These are phyloP conservation scores for Mycena maculata DNA, from an alignment of 768 basidiomycete genomes.

Conservation along the genomic window DNA sequence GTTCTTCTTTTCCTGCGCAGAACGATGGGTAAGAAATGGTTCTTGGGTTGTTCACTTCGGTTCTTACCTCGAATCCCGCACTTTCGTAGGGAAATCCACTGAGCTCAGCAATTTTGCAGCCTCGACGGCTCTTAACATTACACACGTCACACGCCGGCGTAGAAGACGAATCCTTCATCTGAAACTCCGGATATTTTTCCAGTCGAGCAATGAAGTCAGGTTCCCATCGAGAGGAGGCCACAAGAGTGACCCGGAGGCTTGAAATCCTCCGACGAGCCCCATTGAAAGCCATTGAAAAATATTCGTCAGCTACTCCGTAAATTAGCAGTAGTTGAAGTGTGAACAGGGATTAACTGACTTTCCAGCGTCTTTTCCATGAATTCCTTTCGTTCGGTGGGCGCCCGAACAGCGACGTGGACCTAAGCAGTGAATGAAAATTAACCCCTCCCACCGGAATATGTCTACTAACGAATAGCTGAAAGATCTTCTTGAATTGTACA, in stretches of 20 bases:
- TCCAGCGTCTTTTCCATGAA: slow-evolving; percentile 67
- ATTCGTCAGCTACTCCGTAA: slow-evolving; percentile 63
- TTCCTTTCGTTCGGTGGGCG: slow-evolving; percentile 58
- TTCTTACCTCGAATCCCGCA: slow-evolving; percentile 72
- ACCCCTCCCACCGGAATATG: too few species aligned
- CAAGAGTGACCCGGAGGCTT: slow-evolving; percentile 78
- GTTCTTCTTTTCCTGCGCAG: slow-evolving; percentile 20
- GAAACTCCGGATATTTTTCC: slow-evolving; percentile 74
- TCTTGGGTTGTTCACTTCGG: background rate
- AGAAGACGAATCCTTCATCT: slow-evolving; percentile 64
- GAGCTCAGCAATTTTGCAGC: slow-evolving; percentile 72
- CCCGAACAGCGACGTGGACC: slow-evolving; percentile 65
- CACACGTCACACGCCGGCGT: slow-evolving; percentile 85
- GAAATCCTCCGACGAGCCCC: slow-evolving; percentile 75
- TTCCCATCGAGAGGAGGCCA: slow-evolving; percentile 88
- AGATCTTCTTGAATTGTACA: slow-evolving; percentile 88
- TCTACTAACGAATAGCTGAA: slow-evolving; percentile 85
- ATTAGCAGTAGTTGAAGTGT: background rate
- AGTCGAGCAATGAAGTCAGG: slow-evolving; percentile 73
- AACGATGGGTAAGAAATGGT: slow-evolving; percentile 20
- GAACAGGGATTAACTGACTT: slow-evolving; percentile 49
- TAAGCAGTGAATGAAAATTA: background rate
- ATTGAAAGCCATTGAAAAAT: slow-evolving; percentile 78
- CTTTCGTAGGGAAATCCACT: slow-evolving; percentile 77
- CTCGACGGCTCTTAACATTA: slow-evolving; percentile 54